Evolutionary conservation across 148 eudicot genomes (phyloP), one percentile per base, ranked within the genome.

Genomic region (Vaccinium macrocarpon): DNA sequence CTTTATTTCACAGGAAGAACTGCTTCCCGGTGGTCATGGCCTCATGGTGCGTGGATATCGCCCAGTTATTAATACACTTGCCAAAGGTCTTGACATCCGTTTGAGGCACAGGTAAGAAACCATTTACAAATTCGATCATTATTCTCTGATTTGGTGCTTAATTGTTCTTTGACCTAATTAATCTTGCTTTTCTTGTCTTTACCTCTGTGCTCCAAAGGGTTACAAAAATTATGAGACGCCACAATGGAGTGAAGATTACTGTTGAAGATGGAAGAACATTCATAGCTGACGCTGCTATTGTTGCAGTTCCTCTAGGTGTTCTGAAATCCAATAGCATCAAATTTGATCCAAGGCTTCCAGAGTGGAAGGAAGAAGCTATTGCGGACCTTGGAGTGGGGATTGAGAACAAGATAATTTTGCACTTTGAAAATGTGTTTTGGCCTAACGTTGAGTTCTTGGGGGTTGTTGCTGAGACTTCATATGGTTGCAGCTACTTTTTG

Each of bases 21-120:
- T 97, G 87, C 98, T 97, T 86, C 98, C 99, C 66, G 99, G 99
- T 80, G 99, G 99, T 82, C 99, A 97, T 81, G 99, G 99, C 83
- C 96, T 97, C 76, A 97, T 97, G 99, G 98, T 97, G 46, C 92
- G 99, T 46, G 99, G 99, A 52, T 97, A 97, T 85, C 96, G 82
- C 50, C 99, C 98, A 51, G 99, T 97, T 81, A 81, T 97, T 61
- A 97, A 97, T 86, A 93, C 99, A 48, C 96, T 95, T 78, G 99
- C 98, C 73, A 97, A 97, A 91, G 98, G 96, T 83, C 91, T 95
- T 61, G 95, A 95, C 87, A 92, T 95, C 83, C 95, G 94, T 76
- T 82, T 95, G 83, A 86, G 84, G 81, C 95, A 95, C 87, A 92
- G 95, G 98, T 95, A 71, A 66, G 27, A 11, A 70, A 48, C 15